These are phyloP conservation scores for Aphanocladium album DNA, from an alignment of 2,329 filamentous ascomycete species.

Conservation along the genomic window DNA sequence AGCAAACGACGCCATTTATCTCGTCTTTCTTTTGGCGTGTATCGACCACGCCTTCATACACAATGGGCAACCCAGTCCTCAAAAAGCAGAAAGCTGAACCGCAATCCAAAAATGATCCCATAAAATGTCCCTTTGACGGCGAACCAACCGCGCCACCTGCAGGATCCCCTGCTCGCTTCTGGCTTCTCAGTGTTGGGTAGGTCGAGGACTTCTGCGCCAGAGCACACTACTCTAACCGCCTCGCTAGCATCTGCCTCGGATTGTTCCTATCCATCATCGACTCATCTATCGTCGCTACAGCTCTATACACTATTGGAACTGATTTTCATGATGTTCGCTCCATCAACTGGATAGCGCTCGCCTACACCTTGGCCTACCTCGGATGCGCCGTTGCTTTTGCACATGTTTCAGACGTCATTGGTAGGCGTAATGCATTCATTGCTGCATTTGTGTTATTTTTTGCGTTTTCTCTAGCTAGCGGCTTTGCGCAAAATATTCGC, in stretches of 20 bases:
- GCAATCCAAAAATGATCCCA: not conserved
- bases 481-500: constrained; percentile 36
- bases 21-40: not conserved
- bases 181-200: constrained; percentile 13
- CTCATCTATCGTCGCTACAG: constrained; percentile 55
- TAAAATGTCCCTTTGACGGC: not conserved
- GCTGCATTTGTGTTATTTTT: constrained; percentile 50
- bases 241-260: constrained; percentile 41
- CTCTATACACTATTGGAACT: constrained; percentile 48
- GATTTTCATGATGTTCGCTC: constrained; percentile 42
- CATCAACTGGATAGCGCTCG: constrained; percentile 51
- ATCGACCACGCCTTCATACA: not conserved
- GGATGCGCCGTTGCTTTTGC: constrained; percentile 52
- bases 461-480: constrained; percentile 52
- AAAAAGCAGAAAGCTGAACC: not conserved
- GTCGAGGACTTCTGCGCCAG: not conserved
- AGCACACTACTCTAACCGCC: not conserved
- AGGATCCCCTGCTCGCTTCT: constrained; percentile 4
- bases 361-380: constrained; percentile 53
- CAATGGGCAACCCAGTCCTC: not conserved
- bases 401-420: constrained; percentile 50
- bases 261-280: constrained; percentile 56
- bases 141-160: not conserved
- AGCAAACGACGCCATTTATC: not conserved
- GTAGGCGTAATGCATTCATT: constrained; percentile 47